phyloP scores from a whole-genome alignment of 306 rosid genomes.

The Biancaea sappan region DNA sequence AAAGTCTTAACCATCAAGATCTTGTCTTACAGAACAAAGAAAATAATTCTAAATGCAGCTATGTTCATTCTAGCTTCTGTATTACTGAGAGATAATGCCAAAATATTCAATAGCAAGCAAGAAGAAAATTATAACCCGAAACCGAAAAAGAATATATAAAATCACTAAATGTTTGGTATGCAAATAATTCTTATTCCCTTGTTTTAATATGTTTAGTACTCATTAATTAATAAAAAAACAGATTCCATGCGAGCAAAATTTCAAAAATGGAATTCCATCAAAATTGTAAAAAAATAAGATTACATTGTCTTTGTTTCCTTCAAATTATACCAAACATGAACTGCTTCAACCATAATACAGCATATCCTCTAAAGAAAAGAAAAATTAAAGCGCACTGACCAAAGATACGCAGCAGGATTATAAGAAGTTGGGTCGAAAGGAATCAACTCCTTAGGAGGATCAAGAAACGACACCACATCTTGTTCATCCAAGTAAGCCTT shows the following conservation, averaged over 20 bases:
- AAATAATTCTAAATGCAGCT: background rate
- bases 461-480: conserved; percentile 74
- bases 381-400: conserved; percentile 45
- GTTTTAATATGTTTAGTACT: too few relatives aligned
- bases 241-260: too few relatives aligned
- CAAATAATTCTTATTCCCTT: too few relatives aligned
- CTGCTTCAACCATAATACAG: background rate
- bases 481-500: conserved; percentile 73
- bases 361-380: background rate
- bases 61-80: background rate
- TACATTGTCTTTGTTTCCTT: too few relatives aligned
- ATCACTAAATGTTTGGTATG: too few relatives aligned
- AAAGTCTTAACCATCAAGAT: background rate
- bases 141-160: background rate
- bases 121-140: background rate
- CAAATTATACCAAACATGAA: too few relatives aligned
- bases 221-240: too few relatives aligned
- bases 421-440: conserved; percentile 73
- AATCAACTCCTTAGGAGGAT: conserved; percentile 74
- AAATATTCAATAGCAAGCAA: background rate
- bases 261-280: too few relatives aligned
- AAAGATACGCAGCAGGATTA: conserved; percentile 83
- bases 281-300: too few relatives aligned
- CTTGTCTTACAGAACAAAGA: background rate
- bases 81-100: background rate